A percentile compares a stretch with the other conserved stretches of the same genome.
phyloP scores from a whole-genome alignment of 2,329 filamentous ascomycete species.

The Trichoderma sp. region DNA sequence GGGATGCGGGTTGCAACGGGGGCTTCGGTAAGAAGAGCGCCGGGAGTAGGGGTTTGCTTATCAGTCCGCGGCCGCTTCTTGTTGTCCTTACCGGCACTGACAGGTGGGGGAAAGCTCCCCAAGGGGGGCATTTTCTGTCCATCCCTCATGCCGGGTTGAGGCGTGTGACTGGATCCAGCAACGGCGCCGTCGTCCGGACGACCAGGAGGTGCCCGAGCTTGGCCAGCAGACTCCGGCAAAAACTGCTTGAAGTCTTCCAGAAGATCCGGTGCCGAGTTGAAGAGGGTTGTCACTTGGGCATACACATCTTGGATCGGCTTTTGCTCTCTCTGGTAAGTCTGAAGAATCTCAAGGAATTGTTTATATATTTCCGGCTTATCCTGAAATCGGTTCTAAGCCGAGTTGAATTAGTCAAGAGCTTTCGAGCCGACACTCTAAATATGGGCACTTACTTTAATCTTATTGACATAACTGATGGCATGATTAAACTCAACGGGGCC shows the following conservation, averaged over 20 bases:
- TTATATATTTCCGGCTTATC: conserved; percentile 98
- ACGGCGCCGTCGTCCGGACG: conserved; percentile 56
- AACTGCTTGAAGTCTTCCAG: conserved; percentile 99
- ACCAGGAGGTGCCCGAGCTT: conserved; percentile 49
- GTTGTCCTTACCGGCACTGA: conserved; percentile 80
- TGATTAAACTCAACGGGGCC: conserved; percentile 98
- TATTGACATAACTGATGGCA: conserved; percentile 98
- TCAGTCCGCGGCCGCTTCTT: conserved; percentile 77
- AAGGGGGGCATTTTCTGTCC: conserved; percentile 84
- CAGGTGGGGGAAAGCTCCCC: conserved; percentile 83
- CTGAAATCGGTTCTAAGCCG: conserved; percentile 82
- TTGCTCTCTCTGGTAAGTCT: conserved; percentile 96
- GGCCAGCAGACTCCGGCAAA: conserved; percentile 74
- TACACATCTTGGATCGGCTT: conserved; percentile 99
- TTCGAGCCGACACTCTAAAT: not conserved
- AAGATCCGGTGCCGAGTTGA: conserved; percentile 89
- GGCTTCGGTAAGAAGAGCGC: conserved; percentile 43
- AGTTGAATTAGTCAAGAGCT: conserved; percentile 19
- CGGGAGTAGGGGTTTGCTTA: conserved; percentile 50
- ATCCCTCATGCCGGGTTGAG: conserved; percentile 54
- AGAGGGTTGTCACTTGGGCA: conserved; percentile 89
- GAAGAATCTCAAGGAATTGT: conserved; percentile 95
- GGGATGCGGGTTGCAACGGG: conserved; percentile 37
- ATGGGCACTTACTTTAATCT: conserved; percentile 77
- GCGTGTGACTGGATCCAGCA: conserved; percentile 50